These are phyloP conservation scores for sunflower (Helianthus annuus) DNA, from an alignment of 129 eudicot species.

Conservation along the genomic window DNA sequence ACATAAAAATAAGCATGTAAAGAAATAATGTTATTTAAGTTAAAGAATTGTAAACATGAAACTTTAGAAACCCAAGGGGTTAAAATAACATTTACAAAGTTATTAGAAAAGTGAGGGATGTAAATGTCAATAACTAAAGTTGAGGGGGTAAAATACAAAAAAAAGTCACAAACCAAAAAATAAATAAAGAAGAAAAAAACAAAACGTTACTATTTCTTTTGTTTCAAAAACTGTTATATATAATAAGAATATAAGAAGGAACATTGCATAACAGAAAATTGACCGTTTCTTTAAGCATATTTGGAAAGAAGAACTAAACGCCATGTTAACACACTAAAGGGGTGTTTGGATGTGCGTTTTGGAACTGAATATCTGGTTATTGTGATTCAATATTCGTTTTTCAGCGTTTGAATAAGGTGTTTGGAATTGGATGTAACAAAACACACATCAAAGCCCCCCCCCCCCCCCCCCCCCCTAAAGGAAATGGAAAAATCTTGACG, in stretches of 20 bases:
- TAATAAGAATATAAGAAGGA: not conserved
- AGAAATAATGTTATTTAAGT: too few species aligned
- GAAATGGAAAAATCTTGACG: not conserved
- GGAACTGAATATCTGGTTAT: not conserved
- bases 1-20: too few species aligned
- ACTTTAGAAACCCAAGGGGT: too few species aligned
- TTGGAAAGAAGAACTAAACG: not conserved
- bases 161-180: too few species aligned
- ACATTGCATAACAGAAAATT: not conserved
- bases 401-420: not conserved
- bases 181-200: too few species aligned
- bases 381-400: not conserved
- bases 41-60: too few species aligned
- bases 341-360: not conserved
- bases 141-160: too few species aligned
- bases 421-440: not conserved
- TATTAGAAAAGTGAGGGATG: too few species aligned
- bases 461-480: not conserved
- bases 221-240: too few species aligned
- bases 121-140: too few species aligned
- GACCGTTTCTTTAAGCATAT: not conserved
- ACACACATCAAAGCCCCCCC: not conserved
- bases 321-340: not conserved
- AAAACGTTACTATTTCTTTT: too few species aligned
- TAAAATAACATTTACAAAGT: too few species aligned